Base-by-base conservation (phyloP, 768 basidiomycete genomes). In the Pleurotus eryngii region DNA sequence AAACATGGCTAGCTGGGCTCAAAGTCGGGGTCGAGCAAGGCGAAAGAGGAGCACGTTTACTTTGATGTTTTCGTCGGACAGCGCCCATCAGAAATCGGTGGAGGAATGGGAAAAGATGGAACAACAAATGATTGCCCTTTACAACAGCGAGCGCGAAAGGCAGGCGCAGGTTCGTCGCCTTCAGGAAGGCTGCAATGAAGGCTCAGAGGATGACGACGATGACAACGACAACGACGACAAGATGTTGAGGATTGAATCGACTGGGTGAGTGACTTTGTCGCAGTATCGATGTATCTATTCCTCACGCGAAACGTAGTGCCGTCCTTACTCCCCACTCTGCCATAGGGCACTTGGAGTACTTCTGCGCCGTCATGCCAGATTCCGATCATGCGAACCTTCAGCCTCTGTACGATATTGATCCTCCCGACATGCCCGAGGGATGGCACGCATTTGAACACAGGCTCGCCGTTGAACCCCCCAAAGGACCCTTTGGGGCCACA, bases 1-100 rank as follows among this genome's bases (percentile, higher is more conserved):
- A 17, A 92, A 91, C 65, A 90, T 91, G 83, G 86, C 82, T 17
- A 87, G 88, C 49, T 94, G 91, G 86, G 82, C 85, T 1, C 92
- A 95, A 69, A 91, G 89, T 61, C 75, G 91, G 40, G 92, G 92
- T 1, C 75, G 92, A 26, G 92, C 92, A 3, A 72, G 92, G 15
- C 76, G 81, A 49, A 70, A 83, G 64, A 71, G 77, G 35, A 92
- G 90, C 60, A 85, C 85, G 0, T 92, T 88, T 66, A 81, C 89
- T 15, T 70, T 94, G 51, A 81, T 95, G 85, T 84, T 89, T 58
- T 76, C 80, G 46, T 65, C 75, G 27, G 78, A 76, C 27, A 70
- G 73, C 2, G 65, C 65, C 2, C 74, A 78, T 22, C 68, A 74
- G 42, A 68, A 64, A 17, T 70, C 71, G 27, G 75, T 89, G 5